Conservation (phyloP, 1,284 basidiomycete genomes). For the Ceraceosorus guamensis region DNA sequence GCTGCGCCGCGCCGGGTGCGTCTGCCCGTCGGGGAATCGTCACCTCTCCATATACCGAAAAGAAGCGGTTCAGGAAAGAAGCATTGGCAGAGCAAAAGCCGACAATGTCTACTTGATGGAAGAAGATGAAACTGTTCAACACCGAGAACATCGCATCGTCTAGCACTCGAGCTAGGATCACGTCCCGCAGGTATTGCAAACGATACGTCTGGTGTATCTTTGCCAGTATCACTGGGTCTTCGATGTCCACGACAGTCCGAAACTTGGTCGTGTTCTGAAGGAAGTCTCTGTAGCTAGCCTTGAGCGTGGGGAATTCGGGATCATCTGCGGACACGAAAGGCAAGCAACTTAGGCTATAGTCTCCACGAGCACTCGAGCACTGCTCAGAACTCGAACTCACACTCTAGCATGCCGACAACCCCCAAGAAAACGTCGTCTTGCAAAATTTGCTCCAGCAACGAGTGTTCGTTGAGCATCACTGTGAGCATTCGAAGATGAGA, state of each 20-base stretch:
- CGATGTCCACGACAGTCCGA: slow-evolving; percentile 46
- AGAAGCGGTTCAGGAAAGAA: slow-evolving; percentile 68
- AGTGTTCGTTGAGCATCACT: slow-evolving; percentile 94
- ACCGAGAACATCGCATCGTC: slow-evolving; percentile 97
- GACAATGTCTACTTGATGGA: slow-evolving; percentile 98
- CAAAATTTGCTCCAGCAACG: slow-evolving; percentile 87
- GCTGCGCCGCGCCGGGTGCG: slow-evolving; percentile 11
- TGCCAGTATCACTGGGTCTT: slow-evolving; percentile 36
- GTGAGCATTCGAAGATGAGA: too few species aligned
- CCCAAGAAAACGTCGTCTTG: slow-evolving; percentile 87
- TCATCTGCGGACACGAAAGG: too few species aligned
- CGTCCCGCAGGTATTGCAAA: slow-evolving; percentile 92
- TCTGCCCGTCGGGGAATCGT: slow-evolving; percentile 9
- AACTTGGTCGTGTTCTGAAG: slow-evolving; percentile 72
- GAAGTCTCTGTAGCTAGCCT: slow-evolving; percentile 93
- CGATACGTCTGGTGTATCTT: slow-evolving; percentile 94
- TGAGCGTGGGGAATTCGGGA: slow-evolving; percentile 90
- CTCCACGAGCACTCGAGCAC: slow-evolving; percentile 27
- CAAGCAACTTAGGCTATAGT: neutral
- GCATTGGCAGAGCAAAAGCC: slow-evolving; percentile 75
- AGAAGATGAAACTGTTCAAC: slow-evolving; percentile 92
- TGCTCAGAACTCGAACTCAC: too few species aligned
- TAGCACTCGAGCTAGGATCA: slow-evolving; percentile 84
- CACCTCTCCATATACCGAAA: slow-evolving; percentile 58
- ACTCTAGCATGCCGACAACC: slow-evolving; percentile 93